These are phyloP conservation scores for Bullera alba DNA, from an alignment of 768 basidiomycete genomes.

Conservation along the genomic window DNA sequence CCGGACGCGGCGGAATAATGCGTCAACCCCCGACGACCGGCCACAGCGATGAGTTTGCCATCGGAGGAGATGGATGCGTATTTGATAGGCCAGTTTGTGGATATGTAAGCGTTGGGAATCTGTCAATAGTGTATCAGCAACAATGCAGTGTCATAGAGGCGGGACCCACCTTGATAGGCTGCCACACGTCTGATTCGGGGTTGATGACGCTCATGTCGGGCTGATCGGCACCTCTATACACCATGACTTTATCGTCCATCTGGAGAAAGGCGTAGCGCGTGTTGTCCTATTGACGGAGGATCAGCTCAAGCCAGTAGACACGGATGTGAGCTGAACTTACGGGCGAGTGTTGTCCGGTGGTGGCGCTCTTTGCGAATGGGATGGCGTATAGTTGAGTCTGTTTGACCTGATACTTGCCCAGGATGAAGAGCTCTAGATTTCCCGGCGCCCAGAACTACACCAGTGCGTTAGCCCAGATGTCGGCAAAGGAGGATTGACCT, in stretches of 20 bases:
- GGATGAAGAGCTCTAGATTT: conserved; percentile 76
- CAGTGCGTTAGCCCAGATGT: conserved; percentile 5
- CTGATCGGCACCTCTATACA: conserved; percentile 94
- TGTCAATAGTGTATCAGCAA: conserved; percentile 41
- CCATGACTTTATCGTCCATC: conserved; percentile 84
- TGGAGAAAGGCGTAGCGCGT: conserved; percentile 91
- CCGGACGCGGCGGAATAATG: conserved; percentile 94
- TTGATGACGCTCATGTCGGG: conserved; percentile 98
- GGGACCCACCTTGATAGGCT: conserved; percentile 66
- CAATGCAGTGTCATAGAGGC: not conserved
- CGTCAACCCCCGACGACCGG: conserved; percentile 79
- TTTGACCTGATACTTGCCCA: conserved; percentile 51
- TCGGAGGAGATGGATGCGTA: conserved; percentile 87
- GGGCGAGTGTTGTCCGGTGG: conserved; percentile 82
- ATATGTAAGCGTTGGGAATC: conserved; percentile 83
- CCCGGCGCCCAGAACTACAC: conserved; percentile 86
- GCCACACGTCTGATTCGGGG: conserved; percentile 96
- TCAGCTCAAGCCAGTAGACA: not conserved
- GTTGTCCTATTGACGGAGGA: conserved; percentile 72
- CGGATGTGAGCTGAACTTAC: conserved; percentile 55
- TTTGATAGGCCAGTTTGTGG: conserved; percentile 86
- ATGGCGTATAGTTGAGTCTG: conserved; percentile 68
- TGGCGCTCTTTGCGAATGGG: conserved; percentile 91
- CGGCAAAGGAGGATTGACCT: conserved; percentile 34
- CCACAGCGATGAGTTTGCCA: conserved; percentile 83